Percentiles rank a stretch among this genome's conserved stretches.
Conservation (phyloP, 331 rosid genomes). For the Erythrophleum ivorense region DNA sequence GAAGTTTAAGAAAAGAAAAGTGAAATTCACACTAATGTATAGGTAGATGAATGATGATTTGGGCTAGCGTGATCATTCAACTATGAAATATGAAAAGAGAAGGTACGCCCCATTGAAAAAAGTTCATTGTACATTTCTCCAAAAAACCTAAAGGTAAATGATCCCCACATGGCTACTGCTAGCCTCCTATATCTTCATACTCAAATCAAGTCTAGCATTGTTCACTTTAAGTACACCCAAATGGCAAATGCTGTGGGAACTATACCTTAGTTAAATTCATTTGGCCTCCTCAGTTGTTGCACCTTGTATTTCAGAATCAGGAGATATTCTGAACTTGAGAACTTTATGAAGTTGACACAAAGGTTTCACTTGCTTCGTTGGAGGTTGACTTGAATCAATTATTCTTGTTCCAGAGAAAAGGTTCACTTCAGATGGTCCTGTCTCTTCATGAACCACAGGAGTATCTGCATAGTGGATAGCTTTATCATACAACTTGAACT, state of each 20-base stretch:
- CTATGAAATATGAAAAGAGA: background rate
- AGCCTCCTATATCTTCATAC: slow-evolving; percentile 3
- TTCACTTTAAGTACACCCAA: background rate
- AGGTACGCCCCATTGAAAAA: background rate
- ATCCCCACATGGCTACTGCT: slow-evolving; percentile 16
- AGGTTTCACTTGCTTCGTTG: slow-evolving; percentile 67
- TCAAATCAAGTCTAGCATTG: background rate
- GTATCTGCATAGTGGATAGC: slow-evolving; percentile 47
- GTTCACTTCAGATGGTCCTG: slow-evolving; percentile 70
- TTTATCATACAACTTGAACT: slow-evolving; percentile 35
- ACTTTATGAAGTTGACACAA: slow-evolving; percentile 61
- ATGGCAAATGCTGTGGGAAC: background rate
- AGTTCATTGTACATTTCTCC: no score
- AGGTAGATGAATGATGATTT: no score
- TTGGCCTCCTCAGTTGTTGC: slow-evolving; percentile 32
- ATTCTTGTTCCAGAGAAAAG: slow-evolving; percentile 60
- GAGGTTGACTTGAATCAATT: slow-evolving; percentile 60
- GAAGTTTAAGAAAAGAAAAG: no score
- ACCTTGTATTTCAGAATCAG: slow-evolving; percentile 50
- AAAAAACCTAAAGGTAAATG: no score
- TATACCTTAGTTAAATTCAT: slow-evolving; percentile 11
- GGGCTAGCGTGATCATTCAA: background rate
- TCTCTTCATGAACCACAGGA: slow-evolving; percentile 68
- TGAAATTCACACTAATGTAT: no score
- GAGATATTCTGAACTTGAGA: slow-evolving; percentile 65